These are phyloP conservation scores for Halophytophthora polymorphica DNA, from an alignment of 352 stramenopile genomes.

Conservation along the genomic window DNA sequence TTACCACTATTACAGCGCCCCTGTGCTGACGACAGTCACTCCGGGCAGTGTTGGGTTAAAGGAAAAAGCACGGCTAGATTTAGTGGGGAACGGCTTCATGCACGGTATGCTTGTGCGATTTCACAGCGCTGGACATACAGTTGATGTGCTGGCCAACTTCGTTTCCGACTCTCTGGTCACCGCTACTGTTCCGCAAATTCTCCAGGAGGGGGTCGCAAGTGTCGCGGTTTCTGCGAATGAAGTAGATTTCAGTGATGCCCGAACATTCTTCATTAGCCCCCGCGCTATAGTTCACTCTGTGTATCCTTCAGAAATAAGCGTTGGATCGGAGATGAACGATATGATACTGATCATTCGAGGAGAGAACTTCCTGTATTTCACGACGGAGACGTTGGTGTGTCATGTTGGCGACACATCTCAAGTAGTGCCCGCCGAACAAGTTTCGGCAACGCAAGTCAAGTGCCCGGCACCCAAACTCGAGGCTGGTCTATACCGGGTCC, in stretches of 20 bases:
- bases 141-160: conserved; percentile 7
- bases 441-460: conserved; percentile 31
- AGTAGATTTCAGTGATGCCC: conserved; percentile 30
- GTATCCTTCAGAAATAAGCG: conserved; percentile 21
- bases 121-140: conserved; percentile 7
- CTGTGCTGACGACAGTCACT: conserved; percentile 14
- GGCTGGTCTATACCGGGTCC: conserved; percentile 35
- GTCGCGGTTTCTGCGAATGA: conserved; percentile 29
- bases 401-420: conserved; percentile 21
- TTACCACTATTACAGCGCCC: conserved; percentile 28
- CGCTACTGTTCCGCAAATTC: conserved; percentile 15
- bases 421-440: conserved; percentile 11
- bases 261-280: conserved; percentile 29
- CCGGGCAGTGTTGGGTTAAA: conserved; percentile 17
- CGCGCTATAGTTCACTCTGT: conserved; percentile 20
- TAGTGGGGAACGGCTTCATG: conserved; percentile 27
- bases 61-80: conserved; percentile 22
- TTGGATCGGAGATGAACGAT: background rate
- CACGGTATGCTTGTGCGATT: conserved; percentile 24
- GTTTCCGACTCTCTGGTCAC: conserved; percentile 17
- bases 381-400: conserved; percentile 24
- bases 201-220: conserved; percentile 13
- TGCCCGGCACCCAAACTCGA: conserved; percentile 29
- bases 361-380: conserved; percentile 21
- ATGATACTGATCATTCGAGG: conserved; percentile 24